Conservation (phyloP, 192 early-diverging fungal genomes). For the Coemansia sp. region DNA sequence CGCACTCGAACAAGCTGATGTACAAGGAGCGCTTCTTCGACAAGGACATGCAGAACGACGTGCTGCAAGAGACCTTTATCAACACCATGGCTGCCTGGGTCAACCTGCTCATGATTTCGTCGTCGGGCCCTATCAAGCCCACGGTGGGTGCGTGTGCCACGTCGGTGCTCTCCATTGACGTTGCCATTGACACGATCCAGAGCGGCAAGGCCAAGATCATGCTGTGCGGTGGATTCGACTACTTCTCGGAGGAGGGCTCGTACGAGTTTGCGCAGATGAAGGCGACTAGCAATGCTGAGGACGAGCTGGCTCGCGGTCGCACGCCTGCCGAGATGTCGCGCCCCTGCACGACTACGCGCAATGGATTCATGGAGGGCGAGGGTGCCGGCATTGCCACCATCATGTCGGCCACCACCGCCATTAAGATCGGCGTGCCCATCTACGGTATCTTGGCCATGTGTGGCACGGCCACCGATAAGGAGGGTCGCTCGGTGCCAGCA, state of each 20-base stretch:
- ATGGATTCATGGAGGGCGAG: conserved; percentile 94
- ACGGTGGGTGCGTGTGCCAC: conserved; percentile 89
- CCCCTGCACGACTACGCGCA: conserved; percentile 81
- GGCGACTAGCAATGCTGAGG: conserved; percentile 81
- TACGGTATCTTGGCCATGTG: conserved; percentile 84
- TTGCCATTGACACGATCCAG: conserved; percentile 86
- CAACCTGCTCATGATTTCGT: conserved; percentile 91
- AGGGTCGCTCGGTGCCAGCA: conserved; percentile 89
- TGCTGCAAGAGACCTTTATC: conserved; percentile 89
- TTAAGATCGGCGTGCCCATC: conserved; percentile 90
- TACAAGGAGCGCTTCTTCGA: conserved; percentile 78
- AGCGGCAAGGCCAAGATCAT: conserved; percentile 89
- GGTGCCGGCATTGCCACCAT: conserved; percentile 88
- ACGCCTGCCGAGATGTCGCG: conserved; percentile 88
- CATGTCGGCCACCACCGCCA: conserved; percentile 84
- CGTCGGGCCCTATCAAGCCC: conserved; percentile 82
- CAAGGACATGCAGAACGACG: conserved; percentile 83
- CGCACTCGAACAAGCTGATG: conserved; percentile 70
- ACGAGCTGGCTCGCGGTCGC: conserved; percentile 83
- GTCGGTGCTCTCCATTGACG: conserved; percentile 85
- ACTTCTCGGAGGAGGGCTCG: conserved; percentile 88
- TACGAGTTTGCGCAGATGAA: conserved; percentile 99
- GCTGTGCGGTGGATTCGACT: conserved; percentile 90
- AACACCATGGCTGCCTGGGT: conserved; percentile 76
- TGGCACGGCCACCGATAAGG: conserved; percentile 92